Conservation (phyloP, 73 alveolate genomes). For the Blepharisma stoltei region DNA sequence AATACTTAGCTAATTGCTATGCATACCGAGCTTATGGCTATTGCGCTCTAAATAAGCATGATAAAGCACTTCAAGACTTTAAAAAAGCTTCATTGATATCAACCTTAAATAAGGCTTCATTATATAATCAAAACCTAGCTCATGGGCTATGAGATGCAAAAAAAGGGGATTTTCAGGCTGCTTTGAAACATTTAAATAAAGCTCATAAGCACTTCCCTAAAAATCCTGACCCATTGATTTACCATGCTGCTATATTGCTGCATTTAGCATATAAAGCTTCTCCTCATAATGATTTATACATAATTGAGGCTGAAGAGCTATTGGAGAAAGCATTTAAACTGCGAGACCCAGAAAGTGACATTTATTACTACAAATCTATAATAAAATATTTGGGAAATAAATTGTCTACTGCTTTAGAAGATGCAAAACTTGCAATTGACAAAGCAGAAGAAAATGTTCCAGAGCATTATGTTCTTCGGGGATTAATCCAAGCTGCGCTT, state of each 20-base stretch:
- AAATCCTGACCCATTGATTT: slow-evolving; percentile 47
- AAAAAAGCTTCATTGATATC: slow-evolving; percentile 39
- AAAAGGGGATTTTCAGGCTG: slow-evolving; percentile 31
- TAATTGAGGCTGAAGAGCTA: slow-evolving; percentile 41
- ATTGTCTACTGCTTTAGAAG: slow-evolving; percentile 34
- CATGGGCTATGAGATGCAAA: slow-evolving; percentile 45
- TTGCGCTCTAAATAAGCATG: slow-evolving; percentile 57
- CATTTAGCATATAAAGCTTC: slow-evolving; percentile 41
- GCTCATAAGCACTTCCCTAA: slow-evolving; percentile 46
- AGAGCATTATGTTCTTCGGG: slow-evolving; percentile 39
- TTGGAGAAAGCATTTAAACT: slow-evolving; percentile 29
- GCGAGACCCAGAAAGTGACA: slow-evolving; percentile 27
- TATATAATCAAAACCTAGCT: slow-evolving; percentile 54
- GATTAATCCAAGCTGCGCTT: slow-evolving; percentile 45
- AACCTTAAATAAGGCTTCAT: slow-evolving; percentile 53
- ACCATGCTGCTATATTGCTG: slow-evolving; percentile 41
- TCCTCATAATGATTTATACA: slow-evolving; percentile 36
- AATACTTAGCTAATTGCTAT: slow-evolving; percentile 31
- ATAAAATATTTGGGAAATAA: slow-evolving; percentile 37
- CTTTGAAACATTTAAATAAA: slow-evolving; percentile 36
- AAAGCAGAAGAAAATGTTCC: slow-evolving; percentile 39
- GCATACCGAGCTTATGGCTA: slow-evolving; percentile 78
- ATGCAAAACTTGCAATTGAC: slow-evolving; percentile 34
- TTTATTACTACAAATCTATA: slow-evolving; percentile 40
- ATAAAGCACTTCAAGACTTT: slow-evolving; percentile 62